Base-by-base conservation (phyloP, 192 early-diverging fungal genomes). In the Entomortierella chlamydospora region DNA sequence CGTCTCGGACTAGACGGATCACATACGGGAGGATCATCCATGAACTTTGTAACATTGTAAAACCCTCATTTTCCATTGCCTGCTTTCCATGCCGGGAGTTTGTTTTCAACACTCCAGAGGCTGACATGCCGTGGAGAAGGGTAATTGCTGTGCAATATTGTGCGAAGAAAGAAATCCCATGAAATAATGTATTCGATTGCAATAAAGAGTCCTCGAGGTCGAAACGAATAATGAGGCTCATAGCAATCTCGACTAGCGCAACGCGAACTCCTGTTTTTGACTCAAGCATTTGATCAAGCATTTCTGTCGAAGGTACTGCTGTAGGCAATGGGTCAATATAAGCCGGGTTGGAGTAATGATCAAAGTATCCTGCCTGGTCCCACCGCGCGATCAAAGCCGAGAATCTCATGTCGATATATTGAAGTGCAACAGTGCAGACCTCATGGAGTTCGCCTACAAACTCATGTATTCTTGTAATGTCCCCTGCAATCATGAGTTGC, bases 1-100 rank as follows among this genome's bases (percentile, higher is more conserved):
- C 41, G 2, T n/a, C 41, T 29, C n/a, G 37, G 41, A 61, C n/a
- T 6, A 45, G 17, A 41, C 22, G 6, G 5, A 61, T 45, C 25
- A 61, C 58, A 22, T 28, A 6, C 10, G 58, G 58, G 10, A 61
- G 15, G 12, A 61, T 26, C 28, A 37, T 45, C 58, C 58, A 61
- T 13, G 37, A 8, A 61, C 41, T 11, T 11, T 41, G 57, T 20
- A 58, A 20, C 8, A 8, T 20, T 9, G 8, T 17, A 17, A 12
- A 20, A 20, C 5, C 20, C 4, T 47, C 45, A 5, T 20, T 47
- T 5, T 17, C 45, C 15, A 15, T 15, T 15, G 20, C 15, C 15
- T 20, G 12, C 45, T 47, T 20, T 47, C 5, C 45, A 2, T 20
- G 7, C 10, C 34, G 34, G n/a, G 7, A 9, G 23, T n/a, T 45